Conservation (phyloP, 257 asterid species). For the Agastache rugosa region DNA sequence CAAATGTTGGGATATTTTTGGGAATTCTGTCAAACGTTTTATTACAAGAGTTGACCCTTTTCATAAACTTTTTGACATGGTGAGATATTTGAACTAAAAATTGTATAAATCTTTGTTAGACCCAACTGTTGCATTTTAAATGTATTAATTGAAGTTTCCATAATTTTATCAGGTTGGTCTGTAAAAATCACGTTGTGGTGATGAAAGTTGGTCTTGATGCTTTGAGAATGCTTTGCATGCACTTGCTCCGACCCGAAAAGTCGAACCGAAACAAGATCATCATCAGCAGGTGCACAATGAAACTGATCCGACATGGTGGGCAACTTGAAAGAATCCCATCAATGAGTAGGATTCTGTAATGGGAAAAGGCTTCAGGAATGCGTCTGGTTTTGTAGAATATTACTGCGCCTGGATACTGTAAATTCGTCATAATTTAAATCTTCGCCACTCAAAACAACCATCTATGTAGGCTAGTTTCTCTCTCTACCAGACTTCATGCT, state of each 20-base stretch:
- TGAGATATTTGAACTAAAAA: conserved; percentile 1
- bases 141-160: conserved; percentile 16
- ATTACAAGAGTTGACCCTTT: background rate
- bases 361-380: background rate
- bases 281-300: background rate
- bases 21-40: no score
- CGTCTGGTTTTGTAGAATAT: conserved; percentile 8
- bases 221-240: background rate
- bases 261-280: background rate
- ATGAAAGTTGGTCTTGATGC: conserved; percentile 12
- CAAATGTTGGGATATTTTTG: no score
- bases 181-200: conserved; percentile 16
- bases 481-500: background rate
- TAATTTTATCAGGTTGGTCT: conserved; percentile 27
- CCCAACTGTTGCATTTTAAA: background rate
- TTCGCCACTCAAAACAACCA: background rate
- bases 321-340: background rate
- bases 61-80: conserved; percentile 1
- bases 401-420: conserved; percentile 28
- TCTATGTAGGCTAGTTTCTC: background rate
- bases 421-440: background rate
- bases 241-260: conserved; percentile 4
- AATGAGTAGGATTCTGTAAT: background rate
- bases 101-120: background rate
- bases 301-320: conserved; percentile 10